A percentile compares a stretch with the other conserved stretches of the same genome.
phyloP scores from a whole-genome alignment of 805 yeast genomes.

The Saturnispora besseyi region DNA sequence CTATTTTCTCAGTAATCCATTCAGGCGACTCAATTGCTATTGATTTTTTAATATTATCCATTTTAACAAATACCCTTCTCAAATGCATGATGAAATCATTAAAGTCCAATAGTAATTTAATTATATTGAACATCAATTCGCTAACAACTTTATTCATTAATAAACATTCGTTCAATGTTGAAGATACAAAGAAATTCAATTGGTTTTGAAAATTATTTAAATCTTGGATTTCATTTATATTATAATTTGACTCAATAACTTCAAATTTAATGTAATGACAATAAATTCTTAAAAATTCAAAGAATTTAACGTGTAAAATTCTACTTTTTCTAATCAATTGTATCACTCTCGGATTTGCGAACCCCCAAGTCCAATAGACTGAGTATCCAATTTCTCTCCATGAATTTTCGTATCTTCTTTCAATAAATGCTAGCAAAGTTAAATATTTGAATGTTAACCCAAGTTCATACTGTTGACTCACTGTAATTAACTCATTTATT shows the following conservation, averaged over 20 bases:
- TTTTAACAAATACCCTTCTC: constrained; percentile 6
- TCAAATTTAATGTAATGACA: constrained; percentile 41
- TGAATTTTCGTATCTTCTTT: constrained; percentile 48
- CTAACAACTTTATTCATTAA: constrained; percentile 41
- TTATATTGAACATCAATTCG: not conserved
- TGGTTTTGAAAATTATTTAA: constrained; percentile 37
- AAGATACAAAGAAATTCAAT: constrained; percentile 51
- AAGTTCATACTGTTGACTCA: constrained; percentile 64
- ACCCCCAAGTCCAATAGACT: constrained; percentile 53
- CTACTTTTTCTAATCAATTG: constrained; percentile 49
- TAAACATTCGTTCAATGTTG: constrained; percentile 56
- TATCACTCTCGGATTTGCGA: constrained; percentile 34
- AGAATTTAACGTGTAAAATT: constrained; percentile 48
- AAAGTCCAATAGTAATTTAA: not conserved
- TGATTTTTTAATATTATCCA: constrained; percentile 3
- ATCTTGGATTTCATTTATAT: constrained; percentile 14
- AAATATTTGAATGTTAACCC: constrained; percentile 73
- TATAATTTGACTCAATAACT: constrained; percentile 1
- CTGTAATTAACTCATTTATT: constrained; percentile 60
- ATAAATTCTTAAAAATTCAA: constrained; percentile 46
- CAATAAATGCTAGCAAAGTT: constrained; percentile 52
- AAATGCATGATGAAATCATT: constrained; percentile 3
- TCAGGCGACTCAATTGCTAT: not conserved
- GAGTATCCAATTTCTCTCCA: constrained; percentile 66
- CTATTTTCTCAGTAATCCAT: constrained; percentile 4